A percentile compares a stretch with the other conserved stretches of the same genome.
Conservation (phyloP, 345 rosid genomes). For the Salix arbutifolia region DNA sequence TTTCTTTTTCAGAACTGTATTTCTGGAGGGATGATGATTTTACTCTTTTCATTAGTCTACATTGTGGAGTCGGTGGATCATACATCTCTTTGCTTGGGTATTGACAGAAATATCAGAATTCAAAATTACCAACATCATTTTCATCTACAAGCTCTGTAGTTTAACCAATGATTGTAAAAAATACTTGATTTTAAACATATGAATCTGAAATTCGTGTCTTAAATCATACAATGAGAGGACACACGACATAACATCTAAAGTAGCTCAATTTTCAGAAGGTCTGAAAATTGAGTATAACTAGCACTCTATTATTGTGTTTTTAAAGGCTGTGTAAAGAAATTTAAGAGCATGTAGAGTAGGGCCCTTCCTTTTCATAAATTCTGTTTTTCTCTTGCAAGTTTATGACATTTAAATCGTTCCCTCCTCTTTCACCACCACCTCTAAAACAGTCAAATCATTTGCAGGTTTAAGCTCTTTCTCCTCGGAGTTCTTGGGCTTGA, state of each 20-base stretch:
- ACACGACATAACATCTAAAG: not conserved
- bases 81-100: not conserved
- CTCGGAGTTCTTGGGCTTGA: constrained; percentile 10
- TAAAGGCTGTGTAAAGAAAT: not conserved
- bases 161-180: not conserved
- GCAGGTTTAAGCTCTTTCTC: constrained; percentile 32
- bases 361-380: not conserved
- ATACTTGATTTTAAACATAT: not conserved
- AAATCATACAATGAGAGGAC: not conserved
- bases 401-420: not conserved
- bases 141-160: not conserved
- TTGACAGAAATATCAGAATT: not conserved
- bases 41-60: not conserved
- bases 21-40: not conserved
- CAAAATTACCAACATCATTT: not conserved
- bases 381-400: not conserved
- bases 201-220: not conserved
- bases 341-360: constrained; percentile 1
- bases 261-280: not conserved
- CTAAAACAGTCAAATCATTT: constrained; percentile 12
- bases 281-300: not conserved
- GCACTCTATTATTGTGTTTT: not conserved
- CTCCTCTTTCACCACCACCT: constrained; percentile 23
- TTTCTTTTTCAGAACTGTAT: not conserved
- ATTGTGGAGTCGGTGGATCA: not conserved